Evolutionary conservation across 495 filamentous ascomycete genomes (phyloP).

Genomic region (Lophiotrema nucula): DNA sequence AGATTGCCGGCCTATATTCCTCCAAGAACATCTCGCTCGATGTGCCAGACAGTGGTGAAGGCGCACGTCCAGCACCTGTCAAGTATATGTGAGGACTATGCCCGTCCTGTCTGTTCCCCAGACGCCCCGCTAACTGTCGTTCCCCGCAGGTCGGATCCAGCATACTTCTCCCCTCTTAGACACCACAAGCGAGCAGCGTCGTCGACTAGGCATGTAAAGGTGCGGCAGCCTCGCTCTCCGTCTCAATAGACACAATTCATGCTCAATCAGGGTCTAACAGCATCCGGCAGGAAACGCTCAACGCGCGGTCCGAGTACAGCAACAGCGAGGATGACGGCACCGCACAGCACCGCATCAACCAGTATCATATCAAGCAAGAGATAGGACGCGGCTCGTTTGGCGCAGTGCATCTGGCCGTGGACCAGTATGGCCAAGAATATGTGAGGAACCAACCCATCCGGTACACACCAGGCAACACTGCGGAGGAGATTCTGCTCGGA

Average conservation of each 20-base stretch:
- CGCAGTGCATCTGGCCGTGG: slow-evolving; percentile 85
- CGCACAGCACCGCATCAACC: slow-evolving; percentile 81
- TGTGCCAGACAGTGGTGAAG: slow-evolving; percentile 28
- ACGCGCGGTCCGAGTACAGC: slow-evolving; percentile 83
- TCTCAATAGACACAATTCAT: neutral
- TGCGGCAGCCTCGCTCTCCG: slow-evolving; percentile 8
- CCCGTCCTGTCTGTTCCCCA: neutral
- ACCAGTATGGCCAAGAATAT: slow-evolving; percentile 91
- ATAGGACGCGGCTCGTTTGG: slow-evolving; percentile 95
- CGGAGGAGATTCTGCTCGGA: neutral
- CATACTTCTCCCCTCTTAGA: slow-evolving; percentile 43
- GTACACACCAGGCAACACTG: neutral
- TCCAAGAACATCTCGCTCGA: slow-evolving; percentile 38
- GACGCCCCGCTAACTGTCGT: neutral
- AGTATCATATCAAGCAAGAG: slow-evolving; percentile 92
- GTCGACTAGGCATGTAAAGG: slow-evolving; percentile 40
- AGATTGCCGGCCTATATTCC: slow-evolving; percentile 24
- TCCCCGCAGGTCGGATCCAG: slow-evolving; percentile 36
- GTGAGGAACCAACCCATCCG: slow-evolving; percentile 53
- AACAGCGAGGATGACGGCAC: slow-evolving; percentile 81
- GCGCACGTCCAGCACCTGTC: slow-evolving; percentile 33
- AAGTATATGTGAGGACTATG: slow-evolving; percentile 38
- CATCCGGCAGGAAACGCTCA: slow-evolving; percentile 72
- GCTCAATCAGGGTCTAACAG: neutral
- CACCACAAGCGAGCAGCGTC: slow-evolving; percentile 43